A percentile compares a stretch with the other conserved stretches of the same genome.
Conservation (phyloP, 352 stramenopile species). For the Phytophthora rubi region DNA sequence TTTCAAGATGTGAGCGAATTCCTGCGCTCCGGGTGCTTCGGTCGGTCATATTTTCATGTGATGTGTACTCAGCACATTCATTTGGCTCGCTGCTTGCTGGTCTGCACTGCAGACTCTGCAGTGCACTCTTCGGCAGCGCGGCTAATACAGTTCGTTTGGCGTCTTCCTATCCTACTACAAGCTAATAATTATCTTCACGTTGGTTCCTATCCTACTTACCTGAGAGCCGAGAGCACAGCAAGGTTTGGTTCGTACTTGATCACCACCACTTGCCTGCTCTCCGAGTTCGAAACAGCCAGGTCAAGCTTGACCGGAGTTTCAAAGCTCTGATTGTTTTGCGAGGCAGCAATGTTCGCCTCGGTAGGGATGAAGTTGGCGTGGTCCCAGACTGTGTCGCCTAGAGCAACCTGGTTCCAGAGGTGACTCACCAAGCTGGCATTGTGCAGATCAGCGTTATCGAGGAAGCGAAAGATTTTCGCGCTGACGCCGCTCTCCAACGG, state of each 20-base stretch:
- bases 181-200: constrained; percentile 39
- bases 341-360: constrained; percentile 17
- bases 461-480: constrained; percentile 69
- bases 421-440: constrained; percentile 87
- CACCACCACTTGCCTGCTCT: constrained; percentile 6
- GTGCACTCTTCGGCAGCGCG: constrained; percentile 9
- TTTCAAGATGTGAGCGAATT: background rate
- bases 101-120: background rate
- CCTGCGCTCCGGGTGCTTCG: background rate
- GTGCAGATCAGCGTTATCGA: constrained; percentile 81
- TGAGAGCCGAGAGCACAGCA: constrained; percentile 29
- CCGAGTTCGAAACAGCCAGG: background rate
- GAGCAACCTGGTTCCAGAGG: constrained; percentile 81
- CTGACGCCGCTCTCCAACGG: constrained; percentile 70
- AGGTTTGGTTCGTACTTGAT: constrained; percentile 30
- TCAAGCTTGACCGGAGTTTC: constrained; percentile 12
- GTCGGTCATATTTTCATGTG: background rate
- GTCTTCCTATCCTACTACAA: constrained; percentile 30
- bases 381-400: constrained; percentile 79
- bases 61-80: constrained; percentile 1
- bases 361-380: constrained; percentile 68
- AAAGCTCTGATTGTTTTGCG: constrained; percentile 18
- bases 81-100: constrained; percentile 13
- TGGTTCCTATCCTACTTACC: constrained; percentile 32
- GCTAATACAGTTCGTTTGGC: constrained; percentile 39